phyloP scores from a whole-genome alignment of 139 green algal species.

The Desmodesmus armatus region DNA sequence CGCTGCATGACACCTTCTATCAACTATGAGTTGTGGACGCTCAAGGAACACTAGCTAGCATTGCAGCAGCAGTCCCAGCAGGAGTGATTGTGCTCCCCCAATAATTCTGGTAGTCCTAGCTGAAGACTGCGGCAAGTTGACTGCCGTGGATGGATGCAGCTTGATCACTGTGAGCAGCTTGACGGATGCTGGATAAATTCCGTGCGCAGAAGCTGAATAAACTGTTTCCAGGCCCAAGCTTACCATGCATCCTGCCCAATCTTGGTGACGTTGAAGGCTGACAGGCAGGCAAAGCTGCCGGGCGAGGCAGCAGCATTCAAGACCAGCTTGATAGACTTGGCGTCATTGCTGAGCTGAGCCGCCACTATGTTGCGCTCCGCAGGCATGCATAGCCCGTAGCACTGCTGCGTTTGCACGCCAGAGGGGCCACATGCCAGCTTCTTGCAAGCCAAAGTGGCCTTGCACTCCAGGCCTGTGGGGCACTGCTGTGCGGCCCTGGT shows the following conservation, averaged over 20 bases:
- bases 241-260: background rate
- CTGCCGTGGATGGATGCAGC: no score
- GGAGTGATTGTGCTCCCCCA: no score
- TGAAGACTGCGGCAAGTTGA: no score
- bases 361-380: background rate
- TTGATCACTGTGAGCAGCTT: no score
- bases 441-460: conserved; percentile 6
- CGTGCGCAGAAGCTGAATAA: no score
- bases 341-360: background rate
- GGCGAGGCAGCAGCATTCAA: background rate
- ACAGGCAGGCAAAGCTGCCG: background rate
- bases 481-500: background rate
- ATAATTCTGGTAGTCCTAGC: no score
- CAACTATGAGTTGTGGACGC: no score
- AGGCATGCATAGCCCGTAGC: conserved; percentile 19
- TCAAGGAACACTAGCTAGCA: no score
- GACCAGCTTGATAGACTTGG: background rate
- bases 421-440: background rate
- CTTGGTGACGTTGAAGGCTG: background rate
- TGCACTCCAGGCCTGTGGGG: conserved; percentile 4
- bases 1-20: no score
- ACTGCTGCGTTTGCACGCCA: background rate
- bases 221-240: no score
- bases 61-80: no score
- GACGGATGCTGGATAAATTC: no score